phyloP scores from a whole-genome alignment of 495 filamentous ascomycete species.

The Pseudomonodictys pantanalensis region DNA sequence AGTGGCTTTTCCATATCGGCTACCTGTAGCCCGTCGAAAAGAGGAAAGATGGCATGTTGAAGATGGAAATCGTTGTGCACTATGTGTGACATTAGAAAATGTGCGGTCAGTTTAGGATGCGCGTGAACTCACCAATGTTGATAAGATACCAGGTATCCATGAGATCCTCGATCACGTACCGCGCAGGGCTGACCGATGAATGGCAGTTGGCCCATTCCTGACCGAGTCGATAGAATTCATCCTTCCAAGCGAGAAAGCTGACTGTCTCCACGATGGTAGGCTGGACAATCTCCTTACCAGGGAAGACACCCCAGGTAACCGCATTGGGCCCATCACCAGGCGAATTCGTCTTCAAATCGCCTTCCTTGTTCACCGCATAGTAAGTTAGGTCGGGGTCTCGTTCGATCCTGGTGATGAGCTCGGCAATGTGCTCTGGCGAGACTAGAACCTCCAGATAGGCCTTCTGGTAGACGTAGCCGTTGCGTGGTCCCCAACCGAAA shows the following conservation, averaged over 20 bases:
- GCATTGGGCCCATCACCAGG: slow-evolving; percentile 86
- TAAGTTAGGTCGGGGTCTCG: slow-evolving; percentile 80
- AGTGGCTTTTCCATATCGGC: slow-evolving; percentile 58
- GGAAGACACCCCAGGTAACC: slow-evolving; percentile 98
- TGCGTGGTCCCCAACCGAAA: slow-evolving; percentile 90
- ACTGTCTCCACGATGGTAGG: slow-evolving; percentile 98
- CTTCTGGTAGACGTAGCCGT: slow-evolving; percentile 98
- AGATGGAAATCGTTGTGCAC: slow-evolving; percentile 97
- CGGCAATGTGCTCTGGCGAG: slow-evolving; percentile 70
- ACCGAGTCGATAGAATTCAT: slow-evolving; percentile 91
- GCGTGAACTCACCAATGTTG: slow-evolving; percentile 71
- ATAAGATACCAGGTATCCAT: slow-evolving; percentile 91
- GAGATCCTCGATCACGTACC: slow-evolving; percentile 73
- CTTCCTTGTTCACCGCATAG: slow-evolving; percentile 80
- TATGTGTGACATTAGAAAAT: slow-evolving; percentile 37
- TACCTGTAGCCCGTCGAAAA: slow-evolving; percentile 78
- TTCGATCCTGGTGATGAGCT: slow-evolving; percentile 77
- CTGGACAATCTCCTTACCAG: slow-evolving; percentile 97
- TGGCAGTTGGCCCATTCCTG: slow-evolving; percentile 93
- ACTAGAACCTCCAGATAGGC: slow-evolving; percentile 92
- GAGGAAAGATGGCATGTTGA: slow-evolving; percentile 68
- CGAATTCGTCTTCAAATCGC: slow-evolving; percentile 80
- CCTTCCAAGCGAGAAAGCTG: slow-evolving; percentile 98
- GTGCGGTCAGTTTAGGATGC: neutral
- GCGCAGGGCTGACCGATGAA: slow-evolving; percentile 70